phyloP scores from a whole-genome alignment of 352 stramenopile species.

The Phytophthora megakarya region DNA sequence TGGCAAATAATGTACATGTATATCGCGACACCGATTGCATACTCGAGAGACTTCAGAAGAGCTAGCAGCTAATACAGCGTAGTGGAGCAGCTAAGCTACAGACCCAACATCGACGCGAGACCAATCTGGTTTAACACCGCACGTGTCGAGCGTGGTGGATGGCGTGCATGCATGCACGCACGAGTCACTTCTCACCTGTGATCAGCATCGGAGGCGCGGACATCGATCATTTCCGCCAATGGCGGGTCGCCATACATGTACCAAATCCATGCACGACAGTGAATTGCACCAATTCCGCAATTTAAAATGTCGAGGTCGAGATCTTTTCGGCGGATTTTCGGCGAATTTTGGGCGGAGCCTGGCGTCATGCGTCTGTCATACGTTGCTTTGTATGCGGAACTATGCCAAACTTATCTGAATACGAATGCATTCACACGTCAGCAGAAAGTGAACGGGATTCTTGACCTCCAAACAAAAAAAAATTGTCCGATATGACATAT shows the following conservation, averaged over 20 bases:
- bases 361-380: not conserved
- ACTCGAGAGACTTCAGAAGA: conserved; percentile 7
- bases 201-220: conserved; percentile 6
- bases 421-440: too few relatives aligned
- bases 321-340: conserved; percentile 26
- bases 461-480: too few relatives aligned
- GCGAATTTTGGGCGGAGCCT: conserved; percentile 10
- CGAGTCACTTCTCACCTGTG: conserved; percentile 14
- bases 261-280: conserved; percentile 28
- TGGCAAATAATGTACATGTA: too few relatives aligned
- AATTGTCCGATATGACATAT: not conserved
- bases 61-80: not conserved
- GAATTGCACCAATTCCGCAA: conserved; percentile 10
- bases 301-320: conserved; percentile 7
- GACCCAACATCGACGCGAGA: not conserved
- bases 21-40: not conserved
- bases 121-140: conserved; percentile 17
- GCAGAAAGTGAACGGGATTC: conserved; percentile 5
- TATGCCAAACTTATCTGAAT: not conserved
- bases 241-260: too few relatives aligned
- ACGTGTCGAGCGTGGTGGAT: conserved; percentile 10
- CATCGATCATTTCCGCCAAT: conserved; percentile 31
- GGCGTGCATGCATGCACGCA: conserved; percentile 17
- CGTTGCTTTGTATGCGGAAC: conserved; percentile 12
- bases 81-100: not conserved